Base-by-base conservation (phyloP, 495 filamentous ascomycete species). In the Penicillium mononematosum region DNA sequence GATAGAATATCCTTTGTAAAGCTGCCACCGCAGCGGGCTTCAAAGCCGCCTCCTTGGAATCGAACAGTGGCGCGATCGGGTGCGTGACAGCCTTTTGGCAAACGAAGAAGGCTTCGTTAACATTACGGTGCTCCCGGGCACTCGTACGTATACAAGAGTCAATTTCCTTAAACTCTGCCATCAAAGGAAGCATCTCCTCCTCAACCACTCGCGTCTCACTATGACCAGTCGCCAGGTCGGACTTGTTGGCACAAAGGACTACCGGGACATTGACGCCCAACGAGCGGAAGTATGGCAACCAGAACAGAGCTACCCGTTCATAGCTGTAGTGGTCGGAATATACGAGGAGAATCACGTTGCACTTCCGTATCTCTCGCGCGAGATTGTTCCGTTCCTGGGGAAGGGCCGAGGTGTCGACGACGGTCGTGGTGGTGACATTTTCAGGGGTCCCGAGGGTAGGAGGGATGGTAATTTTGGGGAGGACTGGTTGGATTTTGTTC, bases 261-360 rank as follows among this genome's bases (percentile, higher is more conserved):
- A 98, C 94, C 0, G 94, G 91, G n/a, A 98, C 92, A 70, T 98
- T 98, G 60, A 98, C 94, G 9, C 95, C 95, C 44, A 98, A 82
- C 9, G 91, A 96, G 45, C 94, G 88, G 72, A 98, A 98, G 73
- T 96, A 90, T 25, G 94, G 94, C 76, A 96, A 87, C 94, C 94
- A 98, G 70, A 97, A 98, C 17, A 98, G 75, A 16, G 94, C 94
- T 17, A 98, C 92, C 24, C 94, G 84, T 62, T 98, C 95, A 81
- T 98, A 98, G 79, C 92, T 96, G 71, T 98, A 98, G 68, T 97
- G 92, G 68, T 98, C 95, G 50, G 92, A 91, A 69, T 98, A 98
- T 32, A 98, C 92, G 14, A 98, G 83, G n/a, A 97, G 78, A 53
- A 98, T 98, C 48, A 96, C 93, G 68, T 96, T 98, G 61, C 88